Percentiles rank a stretch among this genome's conserved stretches.
Conservation (phyloP, 1,284 basidiomycete genomes). For the Anthracocystis setariae region DNA sequence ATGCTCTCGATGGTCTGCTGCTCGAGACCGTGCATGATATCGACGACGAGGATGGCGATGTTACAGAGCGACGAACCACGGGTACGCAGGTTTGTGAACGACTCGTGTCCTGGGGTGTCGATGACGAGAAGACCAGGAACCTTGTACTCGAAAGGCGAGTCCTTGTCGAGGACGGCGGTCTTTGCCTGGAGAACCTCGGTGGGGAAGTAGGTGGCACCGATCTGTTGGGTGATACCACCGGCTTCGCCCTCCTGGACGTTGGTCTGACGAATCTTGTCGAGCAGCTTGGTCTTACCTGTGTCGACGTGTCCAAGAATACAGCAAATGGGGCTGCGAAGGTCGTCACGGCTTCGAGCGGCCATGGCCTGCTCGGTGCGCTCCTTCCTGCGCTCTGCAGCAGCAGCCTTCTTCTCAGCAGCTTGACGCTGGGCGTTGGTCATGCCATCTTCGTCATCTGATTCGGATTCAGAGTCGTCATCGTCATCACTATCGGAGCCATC, state of each 20-base stretch:
- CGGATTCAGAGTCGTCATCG: conserved; percentile 68
- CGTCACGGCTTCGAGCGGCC: conserved; percentile 85
- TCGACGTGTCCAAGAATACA: conserved; percentile 99
- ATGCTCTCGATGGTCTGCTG: conserved; percentile 97
- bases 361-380: conserved; percentile 87
- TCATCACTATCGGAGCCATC: conserved; percentile 71
- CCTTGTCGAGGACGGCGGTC: conserved; percentile 88
- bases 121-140: conserved; percentile 96
- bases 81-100: conserved; percentile 95
- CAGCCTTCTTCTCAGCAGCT: conserved; percentile 81
- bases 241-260: conserved; percentile 99
- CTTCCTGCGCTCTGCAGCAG: conserved; percentile 81
- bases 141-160: conserved; percentile 88
- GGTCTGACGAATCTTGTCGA: conserved; percentile 99
- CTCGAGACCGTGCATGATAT: conserved; percentile 99
- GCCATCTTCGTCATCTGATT: conserved; percentile 63
- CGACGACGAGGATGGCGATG: conserved; percentile 97
- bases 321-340: conserved; percentile 95
- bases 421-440: conserved; percentile 71
- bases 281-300: conserved; percentile 97
- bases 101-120: conserved; percentile 99
- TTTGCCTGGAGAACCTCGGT: conserved; percentile 94
- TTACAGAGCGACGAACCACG: conserved; percentile 98
- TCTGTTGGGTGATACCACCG: conserved; percentile 99
- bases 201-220: conserved; percentile 99